Evolutionary conservation across 2,329 filamentous ascomycete genomes (phyloP).

Genomic region (Penicillium capsulatum): DNA sequence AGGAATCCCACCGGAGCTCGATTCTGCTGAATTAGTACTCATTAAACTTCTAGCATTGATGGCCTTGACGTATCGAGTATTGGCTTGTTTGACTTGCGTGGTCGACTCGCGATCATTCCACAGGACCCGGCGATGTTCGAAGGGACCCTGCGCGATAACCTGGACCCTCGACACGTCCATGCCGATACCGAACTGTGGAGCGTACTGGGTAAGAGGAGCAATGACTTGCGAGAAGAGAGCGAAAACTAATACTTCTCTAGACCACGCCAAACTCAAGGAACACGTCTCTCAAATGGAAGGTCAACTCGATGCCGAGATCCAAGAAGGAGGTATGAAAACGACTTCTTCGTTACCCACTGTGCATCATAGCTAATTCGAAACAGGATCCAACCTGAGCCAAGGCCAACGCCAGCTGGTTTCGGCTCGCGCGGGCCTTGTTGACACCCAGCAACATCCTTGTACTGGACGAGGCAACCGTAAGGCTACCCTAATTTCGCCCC

Average conservation of each 20-base stretch:
- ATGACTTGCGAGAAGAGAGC: too few species aligned
- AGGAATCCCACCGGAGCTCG: conserved; percentile 14
- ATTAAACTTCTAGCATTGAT: conserved; percentile 64
- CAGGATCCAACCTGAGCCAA: conserved; percentile 90
- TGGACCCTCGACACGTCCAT: conserved; percentile 90
- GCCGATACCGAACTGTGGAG: conserved; percentile 98
- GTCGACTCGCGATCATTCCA: conserved; percentile 91
- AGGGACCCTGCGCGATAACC: conserved; percentile 86
- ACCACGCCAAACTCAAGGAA: conserved; percentile 90
- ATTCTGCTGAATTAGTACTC: conserved; percentile 10
- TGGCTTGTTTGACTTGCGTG: conserved; percentile 80
- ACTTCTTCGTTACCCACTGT: too few species aligned
- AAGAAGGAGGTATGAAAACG: conserved; percentile 81
- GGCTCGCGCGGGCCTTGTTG: conserved; percentile 83
- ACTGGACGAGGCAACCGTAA: conserved; percentile 89
- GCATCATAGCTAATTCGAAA: background rate
- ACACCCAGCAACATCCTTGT: conserved; percentile 97
- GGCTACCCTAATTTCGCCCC: conserved; percentile 1
- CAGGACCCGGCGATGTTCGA: conserved; percentile 96
- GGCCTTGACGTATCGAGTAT: conserved; percentile 83
- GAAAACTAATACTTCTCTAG: conserved; percentile 41
- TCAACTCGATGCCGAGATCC: conserved; percentile 80
- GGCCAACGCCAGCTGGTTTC: conserved; percentile 94
- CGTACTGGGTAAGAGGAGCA: conserved; percentile 68
- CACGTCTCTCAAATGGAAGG: conserved; percentile 83